phyloP scores from a whole-genome alignment of 2,329 filamentous ascomycete species.

The Ophiostoma quercus region DNA sequence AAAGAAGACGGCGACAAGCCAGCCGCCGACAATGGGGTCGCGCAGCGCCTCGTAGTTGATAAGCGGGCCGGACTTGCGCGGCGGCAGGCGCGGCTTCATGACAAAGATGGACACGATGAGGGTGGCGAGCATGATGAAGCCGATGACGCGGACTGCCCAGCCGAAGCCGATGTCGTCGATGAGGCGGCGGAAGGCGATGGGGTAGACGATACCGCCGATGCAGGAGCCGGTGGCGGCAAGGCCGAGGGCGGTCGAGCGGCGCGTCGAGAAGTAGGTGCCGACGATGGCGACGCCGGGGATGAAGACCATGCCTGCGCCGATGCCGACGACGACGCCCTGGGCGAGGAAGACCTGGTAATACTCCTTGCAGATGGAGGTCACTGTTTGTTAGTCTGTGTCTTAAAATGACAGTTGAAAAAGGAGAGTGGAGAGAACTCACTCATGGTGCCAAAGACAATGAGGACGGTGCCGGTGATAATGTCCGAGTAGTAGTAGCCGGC shows the following conservation, averaged over 20 bases:
- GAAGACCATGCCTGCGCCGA: conserved; percentile 53
- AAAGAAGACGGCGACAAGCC: conserved; percentile 22
- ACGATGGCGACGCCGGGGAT: conserved; percentile 49
- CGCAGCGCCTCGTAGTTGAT: conserved; percentile 24
- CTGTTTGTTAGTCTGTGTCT: background rate
- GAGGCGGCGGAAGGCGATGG: conserved; percentile 32
- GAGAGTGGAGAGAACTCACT: background rate
- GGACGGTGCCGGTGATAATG: conserved; percentile 38
- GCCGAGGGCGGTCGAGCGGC: conserved; percentile 19
- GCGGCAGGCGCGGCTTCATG: conserved; percentile 23
- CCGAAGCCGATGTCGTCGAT: conserved; percentile 28
- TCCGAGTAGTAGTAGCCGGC: conserved; percentile 42
- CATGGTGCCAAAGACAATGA: conserved; percentile 46
- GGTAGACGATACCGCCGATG: conserved; percentile 34
- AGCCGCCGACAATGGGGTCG: conserved; percentile 22
- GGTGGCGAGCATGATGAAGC: conserved; percentile 26
- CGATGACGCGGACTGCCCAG: conserved; percentile 29
- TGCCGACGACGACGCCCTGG: conserved; percentile 53
- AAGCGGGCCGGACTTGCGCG: conserved; percentile 25
- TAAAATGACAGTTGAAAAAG: too few relatives aligned
- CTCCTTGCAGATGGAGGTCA: conserved; percentile 35
- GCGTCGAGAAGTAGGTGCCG: conserved; percentile 45
- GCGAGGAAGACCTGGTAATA: conserved; percentile 49
- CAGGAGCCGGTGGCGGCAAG: conserved; percentile 20
- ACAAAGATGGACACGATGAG: conserved; percentile 21